Evolutionary conservation across 352 stramenopile genomes (phyloP), one percentile per base, ranked within the genome.

Genomic region (Globisporangium cystogenes): DNA sequence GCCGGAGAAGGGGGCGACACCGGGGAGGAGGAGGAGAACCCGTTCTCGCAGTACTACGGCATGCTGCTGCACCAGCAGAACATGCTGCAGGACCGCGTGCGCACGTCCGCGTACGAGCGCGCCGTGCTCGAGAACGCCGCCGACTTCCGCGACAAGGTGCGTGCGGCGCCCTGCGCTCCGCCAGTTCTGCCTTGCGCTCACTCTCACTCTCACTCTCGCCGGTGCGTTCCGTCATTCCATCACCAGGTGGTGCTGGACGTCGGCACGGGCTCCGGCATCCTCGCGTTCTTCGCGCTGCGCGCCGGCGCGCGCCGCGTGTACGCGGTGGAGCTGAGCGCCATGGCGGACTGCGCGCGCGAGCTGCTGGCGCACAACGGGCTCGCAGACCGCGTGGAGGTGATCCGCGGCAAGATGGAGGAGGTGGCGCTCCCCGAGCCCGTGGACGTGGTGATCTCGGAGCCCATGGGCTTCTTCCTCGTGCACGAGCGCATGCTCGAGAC

Each of bases 381-480:
- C 12, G 70, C 79, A 51, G 81, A 98, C 63, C 93, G 98, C 53
- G 97, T 99, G 35, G 93, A 94, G 11, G 96, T 99, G 16, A 95
- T 99, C 64, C 90, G 98, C 64, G 90, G 96, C 43, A 97, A 97
- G 55, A 97, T 99, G 57, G 97, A 99, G 72, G 92, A 98, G 8
- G 84, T 99, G 26, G 62, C 96, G 59, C 74, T 99, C 26, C 94
- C 96, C 0, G 92, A 98, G 53, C 84, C 82, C 50, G 97, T 99
- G 7, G 98, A 99, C 68, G 95, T 99, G 51, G 98, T 99, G 29
- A 91, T 99, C 20, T 98, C 92, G 4, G 97, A 99, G 76, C 98
- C 96, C 77, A 99, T 99, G 97, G 98, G 98, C 23, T 99, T 99
- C 73, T 99, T 99, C 65, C 88, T 99, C 24, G 83, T 99, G 39